These are phyloP conservation scores for Amorphotheca resinae DNA, from an alignment of 495 filamentous ascomycete species.

Conservation along the genomic window DNA sequence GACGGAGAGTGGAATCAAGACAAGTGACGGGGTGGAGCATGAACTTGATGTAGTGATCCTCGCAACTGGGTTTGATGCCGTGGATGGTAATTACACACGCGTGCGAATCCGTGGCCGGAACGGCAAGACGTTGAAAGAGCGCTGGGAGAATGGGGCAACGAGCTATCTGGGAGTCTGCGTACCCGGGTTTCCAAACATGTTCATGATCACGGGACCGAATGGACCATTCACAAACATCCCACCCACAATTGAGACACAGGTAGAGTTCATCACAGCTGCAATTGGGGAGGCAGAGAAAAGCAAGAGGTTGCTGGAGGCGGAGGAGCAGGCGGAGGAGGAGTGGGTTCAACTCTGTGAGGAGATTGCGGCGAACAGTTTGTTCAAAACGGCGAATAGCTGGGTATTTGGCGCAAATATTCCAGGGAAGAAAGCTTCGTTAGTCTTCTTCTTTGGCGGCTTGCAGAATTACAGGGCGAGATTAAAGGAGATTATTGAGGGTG, in stretches of 20 bases:
- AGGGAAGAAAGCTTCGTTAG: neutral
- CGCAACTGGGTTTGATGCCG: constrained; percentile 33
- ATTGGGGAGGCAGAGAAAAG: neutral
- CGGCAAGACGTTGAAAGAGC: constrained; percentile 30
- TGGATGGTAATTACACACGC: constrained; percentile 38
- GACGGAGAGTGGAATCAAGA: constrained; percentile 19
- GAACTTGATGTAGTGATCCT: constrained; percentile 25
- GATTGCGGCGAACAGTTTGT: neutral
- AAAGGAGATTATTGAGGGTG: no score
- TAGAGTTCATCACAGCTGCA: neutral
- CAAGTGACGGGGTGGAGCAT: constrained; percentile 17
- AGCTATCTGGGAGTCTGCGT: constrained; percentile 37
- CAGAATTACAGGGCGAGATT: no score
- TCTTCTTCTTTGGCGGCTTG: neutral
- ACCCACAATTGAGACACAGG: neutral
- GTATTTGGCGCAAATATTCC: neutral
- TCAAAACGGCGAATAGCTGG: neutral
- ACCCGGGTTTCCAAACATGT: constrained; percentile 41
- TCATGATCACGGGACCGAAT: constrained; percentile 39
- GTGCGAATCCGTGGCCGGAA: constrained; percentile 36
- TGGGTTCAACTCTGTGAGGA: neutral
- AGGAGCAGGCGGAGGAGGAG: neutral
- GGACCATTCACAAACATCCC: neutral
- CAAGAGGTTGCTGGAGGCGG: neutral
- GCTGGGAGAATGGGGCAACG: constrained; percentile 34